Evolutionary conservation across 192 early-diverging fungal species (phyloP), one percentile per base, ranked within the genome.

Genomic region (Podila verticillata): DNA sequence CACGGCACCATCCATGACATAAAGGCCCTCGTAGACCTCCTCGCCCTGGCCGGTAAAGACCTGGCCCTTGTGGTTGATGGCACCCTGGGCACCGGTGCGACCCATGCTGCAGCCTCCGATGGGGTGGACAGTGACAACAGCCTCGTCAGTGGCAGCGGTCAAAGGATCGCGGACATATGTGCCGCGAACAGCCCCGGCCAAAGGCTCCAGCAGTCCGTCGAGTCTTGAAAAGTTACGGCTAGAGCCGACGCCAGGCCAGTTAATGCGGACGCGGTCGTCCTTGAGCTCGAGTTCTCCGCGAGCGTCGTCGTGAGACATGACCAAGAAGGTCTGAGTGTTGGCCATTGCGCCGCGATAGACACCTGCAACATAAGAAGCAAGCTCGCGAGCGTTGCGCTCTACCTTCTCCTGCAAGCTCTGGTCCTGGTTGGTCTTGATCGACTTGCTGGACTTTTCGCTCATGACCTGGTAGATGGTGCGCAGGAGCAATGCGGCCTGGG

Each of bases 251-350:
- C 74, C 82, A 12, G 70, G 66, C 78, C 69, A 81, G 26, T 65
- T 20, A 36, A 85, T 81, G 5, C 73, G 70, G 22, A 85, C 29
- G 36, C 73, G 66, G 57, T 85, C 77, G 57, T 85, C 63, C 47
- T 51, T 56, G 8, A 85, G 63, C 7, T 56, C 26, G 47, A 85
- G 66, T 36, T 83, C 66, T 20, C 84, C 85, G 20, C 66, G 68
- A 26, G 68, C 59, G 19, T 86, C 75, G 57, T 87, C 85, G 66
- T 87, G 85, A 30, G 85, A 87, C 85, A 87, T 87, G 35, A 87
- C 68, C 44, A 87, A 69, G 65, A 79, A 85, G 3, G 72, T 82
- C 48, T 87, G 85, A 24, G 85, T 83, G 65, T 86, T 74, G 36
- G 66, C 59, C 64, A 85, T 73, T 24, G 82, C 84, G 13, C 84